phyloP scores from a whole-genome alignment of 176 grass and related monocot species.

The Oryza longistaminata region DNA sequence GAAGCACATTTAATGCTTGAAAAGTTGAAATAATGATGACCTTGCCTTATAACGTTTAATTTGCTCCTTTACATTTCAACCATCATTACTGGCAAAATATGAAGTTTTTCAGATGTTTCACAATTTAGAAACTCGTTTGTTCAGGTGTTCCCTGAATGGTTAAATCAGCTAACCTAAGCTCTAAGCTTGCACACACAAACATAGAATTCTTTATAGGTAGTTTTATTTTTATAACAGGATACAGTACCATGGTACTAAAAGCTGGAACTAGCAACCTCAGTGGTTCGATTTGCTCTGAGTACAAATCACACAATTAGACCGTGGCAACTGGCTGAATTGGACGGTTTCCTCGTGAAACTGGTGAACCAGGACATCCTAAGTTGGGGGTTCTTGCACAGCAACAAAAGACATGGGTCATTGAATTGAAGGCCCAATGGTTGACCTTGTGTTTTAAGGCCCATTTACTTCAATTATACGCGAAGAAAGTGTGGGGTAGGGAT shows the following conservation, averaged over 20 bases:
- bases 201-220: background rate
- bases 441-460: background rate
- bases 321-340: background rate
- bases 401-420: background rate
- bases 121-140: background rate
- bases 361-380: background rate
- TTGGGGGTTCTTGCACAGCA: background rate
- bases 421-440: background rate
- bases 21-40: slow-evolving; percentile 12
- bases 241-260: background rate
- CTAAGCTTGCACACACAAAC: background rate
- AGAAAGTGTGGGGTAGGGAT: background rate
- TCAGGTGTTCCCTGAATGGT: slow-evolving; percentile 5
- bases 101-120: background rate
- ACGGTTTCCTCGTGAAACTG: background rate
- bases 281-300: background rate
- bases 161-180: background rate
- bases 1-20: slow-evolving; percentile 25
- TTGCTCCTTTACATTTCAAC: background rate
- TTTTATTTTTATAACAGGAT: background rate
- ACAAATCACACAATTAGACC: background rate
- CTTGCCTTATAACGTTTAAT: background rate
- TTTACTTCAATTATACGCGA: background rate
- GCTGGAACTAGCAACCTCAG: background rate
- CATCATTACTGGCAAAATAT: background rate